Conservation (phyloP, 768 basidiomycete genomes). For the Tylopilus subfusipes region DNA sequence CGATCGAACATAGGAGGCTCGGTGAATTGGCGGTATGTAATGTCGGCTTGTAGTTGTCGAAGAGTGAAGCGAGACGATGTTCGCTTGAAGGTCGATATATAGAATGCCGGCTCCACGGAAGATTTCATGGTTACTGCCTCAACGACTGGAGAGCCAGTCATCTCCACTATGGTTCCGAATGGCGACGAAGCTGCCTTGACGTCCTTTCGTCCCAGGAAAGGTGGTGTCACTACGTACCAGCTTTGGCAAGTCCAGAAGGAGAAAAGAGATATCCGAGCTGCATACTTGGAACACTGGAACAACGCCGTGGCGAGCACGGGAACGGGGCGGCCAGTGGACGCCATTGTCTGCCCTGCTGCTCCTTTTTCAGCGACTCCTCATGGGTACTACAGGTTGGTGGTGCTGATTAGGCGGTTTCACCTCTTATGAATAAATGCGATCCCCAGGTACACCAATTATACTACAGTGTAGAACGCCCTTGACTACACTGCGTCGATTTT, state of each 20-base stretch:
- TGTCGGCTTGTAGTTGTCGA: conserved; percentile 9
- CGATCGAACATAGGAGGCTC: conserved; percentile 50
- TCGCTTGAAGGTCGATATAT: conserved; percentile 39
- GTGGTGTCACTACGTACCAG: conserved; percentile 48
- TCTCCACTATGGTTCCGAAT: conserved; percentile 44
- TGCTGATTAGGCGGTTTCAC: not conserved
- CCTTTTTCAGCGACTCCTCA: conserved; percentile 63
- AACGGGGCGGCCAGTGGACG: conserved; percentile 74
- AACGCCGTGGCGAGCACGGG: conserved; percentile 47
- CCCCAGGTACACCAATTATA: conserved; percentile 48
- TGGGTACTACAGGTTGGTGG: conserved; percentile 48
- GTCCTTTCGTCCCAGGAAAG: conserved; percentile 25
- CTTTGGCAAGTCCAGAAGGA: conserved; percentile 65
- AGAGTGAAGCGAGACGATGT: not conserved
- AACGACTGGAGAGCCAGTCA: conserved; percentile 52
- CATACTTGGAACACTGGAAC: conserved; percentile 64
- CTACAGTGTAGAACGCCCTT: conserved; percentile 61
- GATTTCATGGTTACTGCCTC: conserved; percentile 43
- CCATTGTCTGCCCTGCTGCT: conserved; percentile 63
- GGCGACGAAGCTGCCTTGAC: conserved; percentile 4
- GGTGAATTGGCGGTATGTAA: conserved; percentile 37
- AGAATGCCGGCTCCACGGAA: conserved; percentile 43
- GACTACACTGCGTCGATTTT: conserved; percentile 62
- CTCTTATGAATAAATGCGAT: not conserved
- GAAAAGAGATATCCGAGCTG: conserved; percentile 43